Base-by-base conservation (phyloP, 2,329 filamentous ascomycete species). In the Monosporascus sp. region DNA sequence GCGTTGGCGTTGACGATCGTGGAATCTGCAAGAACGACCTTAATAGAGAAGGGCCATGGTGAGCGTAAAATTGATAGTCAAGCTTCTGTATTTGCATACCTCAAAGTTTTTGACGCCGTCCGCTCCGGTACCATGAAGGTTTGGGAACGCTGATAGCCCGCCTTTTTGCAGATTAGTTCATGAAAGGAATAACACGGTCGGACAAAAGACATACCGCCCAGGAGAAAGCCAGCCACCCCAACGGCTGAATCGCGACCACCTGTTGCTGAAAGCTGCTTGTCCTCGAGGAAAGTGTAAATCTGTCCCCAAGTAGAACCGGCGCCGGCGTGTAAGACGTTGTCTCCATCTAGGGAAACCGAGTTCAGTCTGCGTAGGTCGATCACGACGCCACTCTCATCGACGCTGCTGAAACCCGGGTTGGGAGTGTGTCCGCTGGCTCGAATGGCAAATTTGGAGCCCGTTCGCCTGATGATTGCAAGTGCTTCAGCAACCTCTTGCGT, bases 21-120 rank as follows among this genome's bases (percentile, higher is more conserved):
- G 2, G 49, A 50, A 18, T 62, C 48, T 5, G 51, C 55, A 3
- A 62, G 51, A 25, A 62, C 59, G 5, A 54, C 50, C 52, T 57
- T 20, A 31, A 20, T 46, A 18, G 17, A 5, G 6, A 1, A 38
- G 6, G 11, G 20, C 2, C 3, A 41, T 22, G 2, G 17, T n/a
- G n/a, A 18, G 39, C 9, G 20, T n/a, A 18, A 18, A 22, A 11
- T 6, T 3, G 6, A 7, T 20, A 17, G 14, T 8, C 11, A 27
- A 4, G 27, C 27, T 27, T 27, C 27, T 27, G 27, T 1, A 27
- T 27, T 27, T 27, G 36, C 50, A 8, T 38, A 62, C 57, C 51
- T 62, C 55, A 22, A 52, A 62, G 18, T 56, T 60, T 27, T 49
- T 53, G 2, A 62, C 51, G 3, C 46, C 49, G 25, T 64, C 60